Evolutionary conservation across 352 stramenopile genomes (phyloP).

Genomic region (Aphanomyces cochlioides): DNA sequence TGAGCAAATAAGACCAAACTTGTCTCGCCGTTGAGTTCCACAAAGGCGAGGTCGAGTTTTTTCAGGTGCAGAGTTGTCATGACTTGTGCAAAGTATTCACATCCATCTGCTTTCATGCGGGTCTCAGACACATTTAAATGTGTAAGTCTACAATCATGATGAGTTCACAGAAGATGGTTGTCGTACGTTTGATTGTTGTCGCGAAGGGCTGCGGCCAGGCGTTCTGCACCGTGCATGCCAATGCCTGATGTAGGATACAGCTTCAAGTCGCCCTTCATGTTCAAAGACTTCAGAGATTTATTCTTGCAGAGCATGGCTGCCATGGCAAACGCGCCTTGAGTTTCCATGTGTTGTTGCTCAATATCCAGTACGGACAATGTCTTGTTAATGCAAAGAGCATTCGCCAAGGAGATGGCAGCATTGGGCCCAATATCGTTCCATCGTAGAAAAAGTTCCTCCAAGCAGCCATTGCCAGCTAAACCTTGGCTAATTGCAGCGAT

Average conservation of each 20-base stretch:
- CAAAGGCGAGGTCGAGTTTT: constrained; percentile 61
- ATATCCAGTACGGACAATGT: constrained; percentile 60
- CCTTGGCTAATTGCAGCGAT: constrained; percentile 55
- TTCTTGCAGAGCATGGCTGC: constrained; percentile 59
- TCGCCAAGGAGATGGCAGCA: constrained; percentile 54
- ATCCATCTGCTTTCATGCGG: constrained; percentile 52
- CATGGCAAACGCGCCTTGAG: constrained; percentile 51
- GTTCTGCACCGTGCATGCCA: constrained; percentile 43
- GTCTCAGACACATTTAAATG: constrained; percentile 59
- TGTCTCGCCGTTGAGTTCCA: constrained; percentile 52
- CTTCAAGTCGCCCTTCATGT: constrained; percentile 61
- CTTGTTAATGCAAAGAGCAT: constrained; percentile 55
- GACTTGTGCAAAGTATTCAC: constrained; percentile 50
- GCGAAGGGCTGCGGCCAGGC: constrained; percentile 44
- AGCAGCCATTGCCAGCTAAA: constrained; percentile 47
- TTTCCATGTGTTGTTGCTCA: constrained; percentile 68
- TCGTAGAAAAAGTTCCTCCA: constrained; percentile 64
- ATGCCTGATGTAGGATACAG: constrained; percentile 54
- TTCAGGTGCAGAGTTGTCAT: constrained; percentile 48
- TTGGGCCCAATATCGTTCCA: constrained; percentile 62
- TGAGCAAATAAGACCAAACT: constrained; percentile 64
- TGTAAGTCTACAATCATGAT: constrained; percentile 33
- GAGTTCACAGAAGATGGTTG: constrained; percentile 10
- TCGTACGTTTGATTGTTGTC: constrained; percentile 43
- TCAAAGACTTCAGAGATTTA: constrained; percentile 48